Evolutionary conservation across 2,329 filamentous ascomycete species (phyloP), one percentile per base, ranked within the genome.

Genomic region (Aureobasidium sp.): DNA sequence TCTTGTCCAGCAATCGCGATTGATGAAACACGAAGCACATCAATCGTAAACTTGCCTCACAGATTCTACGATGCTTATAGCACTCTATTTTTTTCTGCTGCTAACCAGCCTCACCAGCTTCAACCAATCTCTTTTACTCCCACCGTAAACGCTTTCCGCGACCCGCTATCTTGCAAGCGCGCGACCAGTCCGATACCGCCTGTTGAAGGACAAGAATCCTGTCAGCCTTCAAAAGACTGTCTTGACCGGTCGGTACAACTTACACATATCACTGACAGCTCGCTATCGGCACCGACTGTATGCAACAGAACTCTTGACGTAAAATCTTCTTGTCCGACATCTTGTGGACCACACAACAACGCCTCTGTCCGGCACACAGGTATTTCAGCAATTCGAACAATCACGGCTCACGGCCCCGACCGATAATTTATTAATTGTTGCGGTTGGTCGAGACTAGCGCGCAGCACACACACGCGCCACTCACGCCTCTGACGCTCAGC

Each of bases 401-500:
- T 20, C 52, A 56, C 52, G 47, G 47, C 47, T 51, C 34, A 8
- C 55, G 55, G 42, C 20, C 42, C 55, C 55, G 42, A 20, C 55
- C 55, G 55, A 58, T 37, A 12, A 12, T 22, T 36, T 14, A 44
- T 45, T 14, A 45, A 57, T 57, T 34, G 31, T 31, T 31, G 31
- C 31, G 41, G 53, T 45, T 39, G 53, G 53, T 45, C 39, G 36
- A 14, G 2, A 14, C 17, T 58, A 58, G 55, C 55, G 55, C 15
- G 53, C 7, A 45, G 55, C 41, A 48, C 42, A 58, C 42, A 27
- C 42, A 27, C 41, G 37, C 53, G 53, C 53, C 53, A 58, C 42
- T 39, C 55, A 22, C 55, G 55, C 55, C 55, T 47, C 55, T 58
- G 42, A 58, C 55, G 55, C 39, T 31, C 55, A 57, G 42, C 42